Conservation (phyloP, 2,329 filamentous ascomycete genomes). For the Colletotrichum chrysophilum region DNA sequence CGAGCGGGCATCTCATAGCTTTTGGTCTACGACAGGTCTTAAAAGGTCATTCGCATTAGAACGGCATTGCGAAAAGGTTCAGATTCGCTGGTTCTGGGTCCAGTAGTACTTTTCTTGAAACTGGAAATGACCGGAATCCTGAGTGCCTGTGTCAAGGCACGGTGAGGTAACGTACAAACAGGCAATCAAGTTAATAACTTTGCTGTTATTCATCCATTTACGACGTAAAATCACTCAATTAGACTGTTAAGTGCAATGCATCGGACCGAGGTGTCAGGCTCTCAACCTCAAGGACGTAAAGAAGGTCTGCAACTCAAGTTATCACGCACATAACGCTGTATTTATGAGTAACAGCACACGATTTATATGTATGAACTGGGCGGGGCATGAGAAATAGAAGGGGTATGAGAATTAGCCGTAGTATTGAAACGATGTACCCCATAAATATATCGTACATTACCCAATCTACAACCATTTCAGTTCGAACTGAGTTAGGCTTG, state of each 20-base stretch:
- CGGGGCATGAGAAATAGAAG: no score
- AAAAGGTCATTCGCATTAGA: neutral
- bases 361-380: neutral
- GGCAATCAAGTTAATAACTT: neutral
- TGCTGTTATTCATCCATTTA: neutral
- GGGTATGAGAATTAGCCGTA: no score
- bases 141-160: neutral
- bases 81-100: neutral
- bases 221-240: neutral
- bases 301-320: neutral
- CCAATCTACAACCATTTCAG: neutral
- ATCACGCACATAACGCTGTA: neutral
- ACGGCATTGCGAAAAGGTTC: neutral
- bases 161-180: neutral
- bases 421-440: no score
- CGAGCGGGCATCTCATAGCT: neutral
- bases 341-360: neutral
- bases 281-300: neutral
- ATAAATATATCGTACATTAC: neutral
- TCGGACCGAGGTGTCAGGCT: neutral
- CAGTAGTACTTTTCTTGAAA: neutral
- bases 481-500: neutral
- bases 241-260: neutral
- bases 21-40: neutral
- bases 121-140: neutral